Evolutionary conservation across 2,329 filamentous ascomycete genomes (phyloP).

Genomic region (Neodidymelliopsis sp.): DNA sequence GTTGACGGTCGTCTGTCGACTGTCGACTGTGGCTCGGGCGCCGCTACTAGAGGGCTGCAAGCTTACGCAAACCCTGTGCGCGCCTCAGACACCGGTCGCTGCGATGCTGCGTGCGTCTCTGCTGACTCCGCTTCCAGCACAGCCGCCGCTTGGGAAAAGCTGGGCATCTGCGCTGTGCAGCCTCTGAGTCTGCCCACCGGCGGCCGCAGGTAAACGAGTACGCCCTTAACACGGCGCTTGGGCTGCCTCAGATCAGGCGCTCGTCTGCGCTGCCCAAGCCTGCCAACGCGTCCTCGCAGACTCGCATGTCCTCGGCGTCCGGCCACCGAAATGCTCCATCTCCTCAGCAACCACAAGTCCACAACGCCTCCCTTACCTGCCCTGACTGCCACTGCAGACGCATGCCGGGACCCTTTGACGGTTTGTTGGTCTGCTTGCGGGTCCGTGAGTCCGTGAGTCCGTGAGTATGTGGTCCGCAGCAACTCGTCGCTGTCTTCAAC

Average conservation of each 20-base stretch:
- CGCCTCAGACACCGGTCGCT: constrained; percentile 9
- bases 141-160: constrained; percentile 5
- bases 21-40: constrained; percentile 1
- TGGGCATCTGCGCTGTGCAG: constrained; percentile 8
- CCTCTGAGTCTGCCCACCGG: constrained; percentile 8
- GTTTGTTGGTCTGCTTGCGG: constrained; percentile 15
- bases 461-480: too few species aligned
- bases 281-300: constrained; percentile 18
- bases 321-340: constrained; percentile 8
- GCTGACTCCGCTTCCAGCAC: constrained; percentile 10
- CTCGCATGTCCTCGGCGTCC: constrained; percentile 11
- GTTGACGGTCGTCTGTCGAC: constrained; percentile 19
- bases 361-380: too few species aligned
- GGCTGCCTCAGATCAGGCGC: constrained; percentile 10
- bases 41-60: constrained; percentile 1
- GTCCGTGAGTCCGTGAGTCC: constrained; percentile 15
- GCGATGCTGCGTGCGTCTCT: constrained; percentile 3
- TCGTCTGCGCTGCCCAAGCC: constrained; percentile 15
- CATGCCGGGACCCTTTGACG: constrained; percentile 13
- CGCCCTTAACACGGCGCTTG: constrained; percentile 11
- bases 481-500: constrained; percentile 5
- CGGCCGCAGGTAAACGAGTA: constrained; percentile 6
- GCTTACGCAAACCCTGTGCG: constrained; percentile 7
- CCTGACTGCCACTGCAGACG: constrained; percentile 5
- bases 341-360: constrained; percentile 17